A percentile compares a stretch with the other conserved stretches of the same genome.
phyloP scores from a whole-genome alignment of 495 filamentous ascomycete species.

The Podospora sp. region DNA sequence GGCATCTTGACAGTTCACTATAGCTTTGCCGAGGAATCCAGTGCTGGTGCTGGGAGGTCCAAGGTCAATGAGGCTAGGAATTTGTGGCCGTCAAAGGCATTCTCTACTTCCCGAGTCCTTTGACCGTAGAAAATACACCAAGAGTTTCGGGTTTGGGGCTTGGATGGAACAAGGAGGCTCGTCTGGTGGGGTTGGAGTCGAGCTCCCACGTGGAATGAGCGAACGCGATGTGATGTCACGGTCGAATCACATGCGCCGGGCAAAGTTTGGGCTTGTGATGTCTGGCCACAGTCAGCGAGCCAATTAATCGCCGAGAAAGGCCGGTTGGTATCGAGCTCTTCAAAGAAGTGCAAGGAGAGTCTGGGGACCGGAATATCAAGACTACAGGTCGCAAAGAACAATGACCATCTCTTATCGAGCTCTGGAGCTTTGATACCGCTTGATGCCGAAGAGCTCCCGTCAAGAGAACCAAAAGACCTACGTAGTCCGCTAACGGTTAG shows the following conservation, averaged over 20 bases:
- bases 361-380: not conserved
- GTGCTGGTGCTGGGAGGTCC: not conserved
- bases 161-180: not conserved
- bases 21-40: not conserved
- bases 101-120: not conserved
- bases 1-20: conserved; percentile 58
- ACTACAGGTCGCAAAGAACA: not conserved
- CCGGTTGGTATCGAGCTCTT: not conserved
- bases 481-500: conserved; percentile 6
- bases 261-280: conserved; percentile 9
- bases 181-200: conserved; percentile 3
- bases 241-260: conserved; percentile 24
- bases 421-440: not conserved
- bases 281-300: conserved; percentile 1
- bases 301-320: not conserved
- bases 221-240: conserved; percentile 26
- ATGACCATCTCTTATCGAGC: not conserved
- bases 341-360: not conserved
- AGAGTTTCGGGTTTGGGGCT: not conserved
- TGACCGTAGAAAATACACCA: not conserved
- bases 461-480: not conserved
- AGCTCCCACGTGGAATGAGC: not conserved
- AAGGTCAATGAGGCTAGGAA: not conserved
- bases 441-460: not conserved
- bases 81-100: not conserved